Conservation (phyloP, 345 rosid species). For the Moricandia moricandioides region DNA sequence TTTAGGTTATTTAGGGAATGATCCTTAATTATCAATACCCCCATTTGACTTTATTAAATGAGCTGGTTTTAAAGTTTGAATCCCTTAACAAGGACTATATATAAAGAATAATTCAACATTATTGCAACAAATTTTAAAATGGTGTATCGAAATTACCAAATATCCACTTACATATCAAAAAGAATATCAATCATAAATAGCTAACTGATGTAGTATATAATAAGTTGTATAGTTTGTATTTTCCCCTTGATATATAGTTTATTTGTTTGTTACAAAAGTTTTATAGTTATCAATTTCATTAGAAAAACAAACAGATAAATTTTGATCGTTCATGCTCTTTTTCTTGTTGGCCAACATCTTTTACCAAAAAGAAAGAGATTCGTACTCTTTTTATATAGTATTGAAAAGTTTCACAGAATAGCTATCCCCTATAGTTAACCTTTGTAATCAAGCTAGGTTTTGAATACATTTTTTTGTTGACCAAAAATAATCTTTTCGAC, state of each 20-base stretch:
- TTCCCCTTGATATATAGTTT: not conserved
- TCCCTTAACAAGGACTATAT: not conserved
- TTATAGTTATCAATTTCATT: not conserved
- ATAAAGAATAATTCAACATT: not conserved
- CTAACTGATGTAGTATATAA: not conserved
- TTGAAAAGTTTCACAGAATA: not conserved
- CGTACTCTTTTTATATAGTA: not conserved
- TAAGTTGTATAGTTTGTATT: not conserved
- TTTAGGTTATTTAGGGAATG: not conserved
- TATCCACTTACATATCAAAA: not conserved
- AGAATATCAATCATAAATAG: not conserved
- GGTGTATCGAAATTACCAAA: not conserved
- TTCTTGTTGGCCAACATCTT: not conserved
- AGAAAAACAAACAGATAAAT: no score
- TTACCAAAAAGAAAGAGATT: not conserved
- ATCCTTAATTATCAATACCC: not conserved
- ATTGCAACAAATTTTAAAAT: not conserved
- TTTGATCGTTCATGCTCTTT: not conserved
- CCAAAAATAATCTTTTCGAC: conserved; percentile 15
- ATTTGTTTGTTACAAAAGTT: not conserved
- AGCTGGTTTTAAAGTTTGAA: not conserved
- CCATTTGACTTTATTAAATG: not conserved
- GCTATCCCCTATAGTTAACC: not conserved
- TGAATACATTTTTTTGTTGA: conserved; percentile 13
- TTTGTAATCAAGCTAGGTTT: conserved; percentile 12